Evolutionary conservation across 495 filamentous ascomycete species (phyloP), one percentile per base, ranked within the genome.

Genomic region (Aspergillus conjunctus): DNA sequence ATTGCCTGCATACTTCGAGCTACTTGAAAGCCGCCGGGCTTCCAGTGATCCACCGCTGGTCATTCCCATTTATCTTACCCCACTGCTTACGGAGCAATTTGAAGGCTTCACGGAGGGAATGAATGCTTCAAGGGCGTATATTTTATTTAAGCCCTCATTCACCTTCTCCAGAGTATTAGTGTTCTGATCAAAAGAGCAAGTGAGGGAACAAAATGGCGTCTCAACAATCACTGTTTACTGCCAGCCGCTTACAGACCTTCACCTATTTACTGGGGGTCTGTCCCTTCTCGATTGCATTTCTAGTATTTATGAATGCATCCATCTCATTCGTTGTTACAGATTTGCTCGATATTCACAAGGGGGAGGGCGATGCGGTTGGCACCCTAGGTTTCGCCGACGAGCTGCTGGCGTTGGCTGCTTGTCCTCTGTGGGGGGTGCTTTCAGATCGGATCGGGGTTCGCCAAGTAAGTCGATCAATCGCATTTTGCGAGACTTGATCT

Each of bases 371-470:
- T 78, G 87, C 91, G 4, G 92, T 96, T 18, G 94, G 94, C 21
- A 97, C 93, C 1, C 80, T 99, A 34, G 94, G 94, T 33, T 98
- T 99, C 74, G 93, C 88, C 1, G 94, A 99, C 79, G 94, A 99
- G 74, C 65, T 98, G 45, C 87, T 98, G 30, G 94, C 91, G 4
- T 81, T 99, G 57, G 81, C 92, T 22, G 94, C 94, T 4, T 97
- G 93, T 65, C 95, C 94, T 11, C 62, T 89, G 30, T 98, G 95
- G 95, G 94, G 94, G 7, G 78, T 96, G 14, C 73, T 96, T n/a
- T 93, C 89, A 21, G 94, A 99, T 75, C 85, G 89, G 30, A 77
- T 95, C 50, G 94, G 94, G 44, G 92, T 97, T 54, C 81, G 93
- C 59, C 71, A 76, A 67, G 86, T 89, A 63, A 71, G 75, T 21